Conservation (phyloP, 257 asterid genomes). For the Plantago major region DNA sequence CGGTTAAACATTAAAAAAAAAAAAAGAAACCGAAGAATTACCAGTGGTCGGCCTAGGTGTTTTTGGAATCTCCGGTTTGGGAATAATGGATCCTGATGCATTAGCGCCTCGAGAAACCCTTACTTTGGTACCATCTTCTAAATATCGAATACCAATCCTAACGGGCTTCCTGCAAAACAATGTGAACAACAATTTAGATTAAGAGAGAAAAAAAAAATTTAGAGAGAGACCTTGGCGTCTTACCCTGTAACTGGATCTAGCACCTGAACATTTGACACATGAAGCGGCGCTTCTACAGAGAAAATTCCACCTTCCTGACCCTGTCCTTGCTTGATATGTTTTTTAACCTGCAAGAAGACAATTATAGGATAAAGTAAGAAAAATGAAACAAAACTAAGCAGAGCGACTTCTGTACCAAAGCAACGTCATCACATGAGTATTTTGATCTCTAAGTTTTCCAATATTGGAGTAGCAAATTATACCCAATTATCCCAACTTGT, state of each 20-base stretch:
- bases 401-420: background rate
- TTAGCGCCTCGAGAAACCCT: slow-evolving; percentile 86
- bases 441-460: too few relatives aligned
- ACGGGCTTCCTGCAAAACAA: slow-evolving; percentile 59
- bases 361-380: slow-evolving; percentile 8
- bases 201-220: background rate
- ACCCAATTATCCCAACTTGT: background rate
- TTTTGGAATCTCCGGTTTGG: slow-evolving; percentile 88
- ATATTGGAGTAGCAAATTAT: too few relatives aligned
- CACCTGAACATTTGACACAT: slow-evolving; percentile 85
- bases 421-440: background rate
- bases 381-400: background rate
- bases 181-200: slow-evolving; percentile 16
- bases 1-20: background rate
- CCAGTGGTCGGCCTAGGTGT: slow-evolving; percentile 87
- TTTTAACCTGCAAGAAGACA: slow-evolving; percentile 65
- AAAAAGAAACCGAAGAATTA: slow-evolving; percentile 33
- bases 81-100: slow-evolving; percentile 79
- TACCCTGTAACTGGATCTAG: slow-evolving; percentile 92
- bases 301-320: slow-evolving; percentile 98
- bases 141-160: slow-evolving; percentile 73
- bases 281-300: slow-evolving; percentile 93
- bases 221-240: slow-evolving; percentile 11
- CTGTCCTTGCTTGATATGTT: slow-evolving; percentile 95
- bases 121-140: slow-evolving; percentile 84